Evolutionary conservation across 2,329 filamentous ascomycete species (phyloP), one percentile per base, ranked within the genome.

Genomic region (Ilyonectria sp.): DNA sequence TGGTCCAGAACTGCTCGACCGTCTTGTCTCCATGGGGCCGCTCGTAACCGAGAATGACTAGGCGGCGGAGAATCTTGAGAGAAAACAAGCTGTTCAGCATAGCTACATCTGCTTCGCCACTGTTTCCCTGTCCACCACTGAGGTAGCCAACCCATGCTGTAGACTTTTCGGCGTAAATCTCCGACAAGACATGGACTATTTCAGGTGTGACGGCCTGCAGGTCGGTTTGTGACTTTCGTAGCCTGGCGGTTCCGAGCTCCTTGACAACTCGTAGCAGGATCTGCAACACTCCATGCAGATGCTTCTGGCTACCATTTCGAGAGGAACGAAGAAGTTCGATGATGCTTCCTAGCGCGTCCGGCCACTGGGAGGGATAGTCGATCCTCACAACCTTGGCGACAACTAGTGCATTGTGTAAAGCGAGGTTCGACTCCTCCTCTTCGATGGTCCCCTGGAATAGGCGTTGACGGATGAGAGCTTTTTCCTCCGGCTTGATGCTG

Each of bases 311-410:
- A 9, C 86, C 85, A 65, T 87, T 82, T 62, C 73, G 76, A 35
- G 74, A 75, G 1, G 78, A 79, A 62, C 92, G 90, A 37, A 97
- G 85, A 31, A 92, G 84, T 29, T 86, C 83, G 54, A 93, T 88
- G 9, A 95, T 79, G n/a, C 80, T 85, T 17, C 86, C 80, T 47
- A 92, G 80, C 21, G 88, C 87, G 53, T 90, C 85, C 1, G 90
- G 88, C 96, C 96, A 99, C 67, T 97, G 93, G 57, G 89, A 84
- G 1, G 95, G 95, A 79, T 93, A 98, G 79, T 98, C 96, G 79
- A 94, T 93, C 65, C 96, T 89, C 65, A 96, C 88, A 64, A 98
- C 91, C 81, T 97, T 98, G 17, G 95, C 93, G 49, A 94, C 86
- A 63, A 96, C 92, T 29, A 98, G 85, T 15, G 95, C 93, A 83